These are phyloP conservation scores for Immersiella caudata DNA, from an alignment of 495 filamentous ascomycete species.

Conservation along the genomic window DNA sequence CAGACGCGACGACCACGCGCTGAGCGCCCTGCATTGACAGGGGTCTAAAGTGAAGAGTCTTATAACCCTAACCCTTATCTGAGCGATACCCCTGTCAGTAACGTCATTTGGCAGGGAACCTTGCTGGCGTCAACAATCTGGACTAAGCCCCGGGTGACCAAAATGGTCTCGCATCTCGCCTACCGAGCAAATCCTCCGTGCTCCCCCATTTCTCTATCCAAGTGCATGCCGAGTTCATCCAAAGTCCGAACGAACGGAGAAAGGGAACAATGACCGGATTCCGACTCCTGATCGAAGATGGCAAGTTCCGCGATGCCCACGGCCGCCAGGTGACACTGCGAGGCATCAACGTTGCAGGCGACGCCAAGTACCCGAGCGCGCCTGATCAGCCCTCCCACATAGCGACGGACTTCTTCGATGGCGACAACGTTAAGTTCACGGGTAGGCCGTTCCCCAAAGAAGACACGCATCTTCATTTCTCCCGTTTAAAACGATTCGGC, in stretches of 20 bases:
- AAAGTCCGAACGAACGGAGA: no score
- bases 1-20: slow-evolving; percentile 11
- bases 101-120: slow-evolving; percentile 2
- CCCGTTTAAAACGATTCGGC: slow-evolving; percentile 81
- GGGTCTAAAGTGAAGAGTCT: neutral
- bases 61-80: slow-evolving; percentile 1
- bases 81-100: neutral
- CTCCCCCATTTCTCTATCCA: neutral
- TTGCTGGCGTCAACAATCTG: neutral
- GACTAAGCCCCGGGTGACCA: neutral
- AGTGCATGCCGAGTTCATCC: neutral
- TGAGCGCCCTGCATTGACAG: slow-evolving; percentile 2
- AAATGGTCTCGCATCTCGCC: neutral
- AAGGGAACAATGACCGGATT: slow-evolving; percentile 48
- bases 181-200: neutral
- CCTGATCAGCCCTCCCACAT: slow-evolving; percentile 83
- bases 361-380: slow-evolving; percentile 68
- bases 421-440: slow-evolving; percentile 88
- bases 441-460: slow-evolving; percentile 78
- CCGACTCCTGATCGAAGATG: slow-evolving; percentile 76
- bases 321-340: slow-evolving; percentile 61
- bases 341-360: slow-evolving; percentile 68
- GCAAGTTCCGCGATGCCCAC: slow-evolving; percentile 68
- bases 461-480: slow-evolving; percentile 85
- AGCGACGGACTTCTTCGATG: slow-evolving; percentile 82